Evolutionary conservation across 371 early-diverging fungal genomes (phyloP), one percentile per base, ranked within the genome.

Genomic region (Syncephalastrum sp.): DNA sequence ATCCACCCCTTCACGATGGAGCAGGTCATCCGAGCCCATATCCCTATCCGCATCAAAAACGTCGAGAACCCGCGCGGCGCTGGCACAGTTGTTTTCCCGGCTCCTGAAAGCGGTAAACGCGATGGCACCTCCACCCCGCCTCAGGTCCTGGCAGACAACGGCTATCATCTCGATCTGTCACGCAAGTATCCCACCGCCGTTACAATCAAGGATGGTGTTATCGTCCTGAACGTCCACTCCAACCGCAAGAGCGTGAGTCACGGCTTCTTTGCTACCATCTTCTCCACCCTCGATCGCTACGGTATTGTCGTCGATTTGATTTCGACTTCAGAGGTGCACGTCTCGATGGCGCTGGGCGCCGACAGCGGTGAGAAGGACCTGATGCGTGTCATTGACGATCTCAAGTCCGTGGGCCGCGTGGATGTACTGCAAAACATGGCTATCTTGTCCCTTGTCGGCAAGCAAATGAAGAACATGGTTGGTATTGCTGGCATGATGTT

Each of bases 1-100:
- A 96, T 99, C 60, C 98, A 99, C 63, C 99, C 99, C 5, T 96
- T 96, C 74, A 99, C 99, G 8, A 98, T 99, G 98, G 96, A 96
- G 66, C 98, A 98, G 63, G 96, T 96, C 52, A 95, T 97, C 56
- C 89, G 94, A 19, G 91, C 94, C 6, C 75, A 81, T 50, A 96
- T 99, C 61, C 98, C 99, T 7, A 97, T 99, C 69, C 91, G 98
- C 53, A 98, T 99, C 71, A 95, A 95, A 62, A 99, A 98, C 66
- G 95, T 96, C 5, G 92, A 94, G 67, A 93, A 94, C 47, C 97
- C 98, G 17, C 73, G 69, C 7, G 96, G 94, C 42, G 70, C 81
- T 16, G 99, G 98, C 16, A 97, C 99, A 29, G 82, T 97, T 53
- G 95, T 98, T 60, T 86, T 94, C 62, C 97, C 97, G 0, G 50